A percentile compares a stretch with the other conserved stretches of the same genome.
phyloP scores from a whole-genome alignment of 768 basidiomycete genomes.

The Kwoniella sp. region DNA sequence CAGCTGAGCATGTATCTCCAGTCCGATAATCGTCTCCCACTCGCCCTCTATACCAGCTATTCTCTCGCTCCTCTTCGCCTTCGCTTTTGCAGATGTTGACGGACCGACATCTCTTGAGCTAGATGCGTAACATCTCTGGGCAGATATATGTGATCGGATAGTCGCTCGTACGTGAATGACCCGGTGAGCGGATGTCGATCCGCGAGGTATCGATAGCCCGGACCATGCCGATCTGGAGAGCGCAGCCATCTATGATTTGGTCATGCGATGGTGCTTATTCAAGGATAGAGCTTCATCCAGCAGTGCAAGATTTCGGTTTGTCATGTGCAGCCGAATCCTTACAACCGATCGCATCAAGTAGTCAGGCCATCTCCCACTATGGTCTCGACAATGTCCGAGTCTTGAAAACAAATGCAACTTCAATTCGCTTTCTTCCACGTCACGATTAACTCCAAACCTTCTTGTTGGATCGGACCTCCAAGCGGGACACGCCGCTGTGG shows the following conservation, averaged over 20 bases:
- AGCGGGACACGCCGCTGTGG: neutral
- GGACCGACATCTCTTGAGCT: neutral
- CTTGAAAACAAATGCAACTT: neutral
- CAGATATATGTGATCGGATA: neutral
- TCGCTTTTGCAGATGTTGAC: neutral
- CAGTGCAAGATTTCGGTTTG: too few relatives aligned
- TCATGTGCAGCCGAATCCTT: too few relatives aligned
- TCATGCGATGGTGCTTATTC: neutral
- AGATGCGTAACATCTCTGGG: neutral
- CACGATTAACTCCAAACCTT: neutral
- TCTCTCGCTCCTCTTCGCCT: neutral
- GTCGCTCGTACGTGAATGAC: neutral
- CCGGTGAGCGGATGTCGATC: conserved; percentile 1
- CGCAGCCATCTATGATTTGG: conserved; percentile 10
- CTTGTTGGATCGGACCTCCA: too few relatives aligned
- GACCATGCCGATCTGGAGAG: conserved; percentile 10
- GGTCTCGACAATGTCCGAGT: neutral
- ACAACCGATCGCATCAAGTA: too few relatives aligned
- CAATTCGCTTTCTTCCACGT: conserved; percentile 4
- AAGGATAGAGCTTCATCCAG: too few relatives aligned
- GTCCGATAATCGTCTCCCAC: conserved; percentile 87
- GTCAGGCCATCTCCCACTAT: too few relatives aligned
- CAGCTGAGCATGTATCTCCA: conserved; percentile 95
- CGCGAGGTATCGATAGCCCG: neutral
- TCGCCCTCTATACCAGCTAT: conserved; percentile 55